A percentile compares a stretch with the other conserved stretches of the same genome.
Conservation (phyloP, 768 basidiomycete genomes). For the Wakefieldia striispora region DNA sequence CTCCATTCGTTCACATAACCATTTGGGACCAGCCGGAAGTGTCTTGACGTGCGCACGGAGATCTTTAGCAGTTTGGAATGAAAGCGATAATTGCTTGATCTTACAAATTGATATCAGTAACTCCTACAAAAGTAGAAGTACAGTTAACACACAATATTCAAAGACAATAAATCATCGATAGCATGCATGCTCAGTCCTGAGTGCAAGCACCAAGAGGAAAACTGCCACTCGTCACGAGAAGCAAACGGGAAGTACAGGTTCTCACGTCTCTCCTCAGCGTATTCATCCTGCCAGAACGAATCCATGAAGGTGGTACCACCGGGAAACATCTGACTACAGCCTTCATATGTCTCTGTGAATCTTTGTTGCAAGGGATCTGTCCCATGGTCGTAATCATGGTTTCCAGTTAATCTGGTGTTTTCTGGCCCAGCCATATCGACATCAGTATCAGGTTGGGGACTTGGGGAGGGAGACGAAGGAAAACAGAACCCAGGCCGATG, state of each 20-base stretch:
- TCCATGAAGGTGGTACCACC: slow-evolving; percentile 4
- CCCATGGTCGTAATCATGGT: too few species aligned
- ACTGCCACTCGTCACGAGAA: not conserved
- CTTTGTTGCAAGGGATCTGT: not conserved
- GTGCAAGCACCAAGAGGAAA: not conserved
- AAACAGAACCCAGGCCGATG: too few species aligned
- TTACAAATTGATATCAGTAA: not conserved
- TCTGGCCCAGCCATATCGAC: too few species aligned
- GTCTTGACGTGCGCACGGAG: not conserved
- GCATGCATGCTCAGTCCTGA: not conserved
- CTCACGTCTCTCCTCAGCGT: not conserved
- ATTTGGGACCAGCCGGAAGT: not conserved
- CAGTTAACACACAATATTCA: not conserved
- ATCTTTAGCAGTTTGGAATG: not conserved
- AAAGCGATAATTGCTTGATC: not conserved
- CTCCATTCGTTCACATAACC: not conserved
- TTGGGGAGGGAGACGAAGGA: too few species aligned
- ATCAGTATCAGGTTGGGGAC: too few species aligned
- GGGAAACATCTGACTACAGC: not conserved
- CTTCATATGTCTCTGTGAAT: not conserved
- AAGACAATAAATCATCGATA: not conserved
- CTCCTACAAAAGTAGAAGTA: not conserved
- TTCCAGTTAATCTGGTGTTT: too few species aligned
- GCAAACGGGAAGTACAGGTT: not conserved
- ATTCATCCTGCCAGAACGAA: not conserved